A percentile compares a stretch with the other conserved stretches of the same genome.
These are phyloP conservation scores for Lobosporangium transversale DNA, from an alignment of 192 early-diverging fungal species.

Conservation along the genomic window DNA sequence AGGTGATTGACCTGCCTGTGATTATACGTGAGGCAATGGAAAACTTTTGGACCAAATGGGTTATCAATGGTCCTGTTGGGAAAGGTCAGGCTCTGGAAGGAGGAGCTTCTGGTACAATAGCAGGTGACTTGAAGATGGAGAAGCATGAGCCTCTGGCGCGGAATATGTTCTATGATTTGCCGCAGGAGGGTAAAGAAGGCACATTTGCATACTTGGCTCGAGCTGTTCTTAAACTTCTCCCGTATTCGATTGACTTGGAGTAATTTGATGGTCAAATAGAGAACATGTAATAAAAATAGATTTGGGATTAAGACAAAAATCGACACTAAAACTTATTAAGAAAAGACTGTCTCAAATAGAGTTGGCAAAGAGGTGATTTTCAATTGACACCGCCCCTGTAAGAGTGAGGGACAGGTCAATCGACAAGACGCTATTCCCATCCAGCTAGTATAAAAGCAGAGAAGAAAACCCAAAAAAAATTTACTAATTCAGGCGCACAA, in stretches of 20 bases:
- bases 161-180: constrained; percentile 83
- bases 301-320: neutral
- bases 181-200: constrained; percentile 71
- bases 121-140: constrained; percentile 61
- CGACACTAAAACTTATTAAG: neutral
- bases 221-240: constrained; percentile 54
- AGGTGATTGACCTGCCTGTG: constrained; percentile 64
- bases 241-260: constrained; percentile 53
- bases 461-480: no score
- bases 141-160: constrained; percentile 70
- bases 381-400: constrained; percentile 3
- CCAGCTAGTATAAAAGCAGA: neutral
- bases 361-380: no score
- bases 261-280: no score
- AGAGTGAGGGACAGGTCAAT: no score
- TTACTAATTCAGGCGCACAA: no score
- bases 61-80: constrained; percentile 52
- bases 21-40: constrained; percentile 75
- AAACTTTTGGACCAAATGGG: constrained; percentile 78
- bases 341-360: no score
- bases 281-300: no score
- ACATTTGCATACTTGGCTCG: constrained; percentile 73
- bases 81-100: constrained; percentile 33
- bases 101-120: neutral
- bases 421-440: neutral